Conservation (phyloP, 768 basidiomycete species). For the Leucocoprinus birnbaumii region DNA sequence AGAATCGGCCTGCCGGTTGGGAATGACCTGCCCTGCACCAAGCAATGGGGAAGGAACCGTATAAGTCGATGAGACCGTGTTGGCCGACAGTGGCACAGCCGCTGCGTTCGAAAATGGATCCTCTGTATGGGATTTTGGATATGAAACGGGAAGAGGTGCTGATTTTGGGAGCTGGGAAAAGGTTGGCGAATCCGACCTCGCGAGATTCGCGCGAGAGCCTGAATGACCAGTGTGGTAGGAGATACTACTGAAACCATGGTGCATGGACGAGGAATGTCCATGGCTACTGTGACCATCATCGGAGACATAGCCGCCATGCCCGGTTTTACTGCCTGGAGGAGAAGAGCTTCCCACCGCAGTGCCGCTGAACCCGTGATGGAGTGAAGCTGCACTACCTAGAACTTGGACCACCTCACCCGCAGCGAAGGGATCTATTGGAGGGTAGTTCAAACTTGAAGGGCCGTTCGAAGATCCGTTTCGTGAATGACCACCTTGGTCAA, state of each 20-base stretch:
- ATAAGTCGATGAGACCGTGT: neutral
- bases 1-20: neutral
- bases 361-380: neutral
- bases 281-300: neutral
- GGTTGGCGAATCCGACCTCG: neutral
- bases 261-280: neutral
- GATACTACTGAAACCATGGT: conserved; percentile 3
- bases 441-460: neutral
- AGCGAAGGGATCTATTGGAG: conserved; percentile 7
- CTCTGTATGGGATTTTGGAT: neutral
- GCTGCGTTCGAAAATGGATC: neutral
- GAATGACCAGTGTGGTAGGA: neutral
- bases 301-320: neutral
- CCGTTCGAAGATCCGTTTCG: neutral
- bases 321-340: neutral
- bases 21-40: neutral
- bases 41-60: neutral
- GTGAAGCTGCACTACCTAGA: neutral
- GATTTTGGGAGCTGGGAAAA: neutral
- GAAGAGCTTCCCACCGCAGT: neutral
- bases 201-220: neutral
- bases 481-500: neutral
- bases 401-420: conserved; percentile 6
- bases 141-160: neutral
- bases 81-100: neutral